Percentiles rank a stretch among this genome's conserved stretches.
These are phyloP conservation scores for Sporobolomyces pararoseus DNA, from an alignment of 768 basidiomycete species.

Conservation along the genomic window DNA sequence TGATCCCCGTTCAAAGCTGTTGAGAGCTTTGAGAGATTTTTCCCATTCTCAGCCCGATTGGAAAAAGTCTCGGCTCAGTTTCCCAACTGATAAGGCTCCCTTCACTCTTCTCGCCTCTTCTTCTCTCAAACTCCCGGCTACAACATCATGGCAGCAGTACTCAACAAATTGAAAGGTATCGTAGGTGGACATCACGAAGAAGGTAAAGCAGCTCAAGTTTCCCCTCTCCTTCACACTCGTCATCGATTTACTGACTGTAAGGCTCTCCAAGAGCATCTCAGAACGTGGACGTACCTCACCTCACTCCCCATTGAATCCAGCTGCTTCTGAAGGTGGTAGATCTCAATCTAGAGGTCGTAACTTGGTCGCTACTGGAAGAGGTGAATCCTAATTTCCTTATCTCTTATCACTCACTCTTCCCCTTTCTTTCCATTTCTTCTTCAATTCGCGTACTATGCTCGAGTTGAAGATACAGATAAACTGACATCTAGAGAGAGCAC, in stretches of 20 bases:
- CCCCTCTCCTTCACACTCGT: not conserved
- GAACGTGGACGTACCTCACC: constrained; percentile 20
- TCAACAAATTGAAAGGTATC: constrained; percentile 25
- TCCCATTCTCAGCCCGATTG: too few relatives aligned
- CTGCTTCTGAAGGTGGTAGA: not conserved
- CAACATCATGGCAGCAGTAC: constrained; percentile 4
- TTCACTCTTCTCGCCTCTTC: not conserved
- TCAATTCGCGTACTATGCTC: too few relatives aligned
- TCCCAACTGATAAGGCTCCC: not conserved
- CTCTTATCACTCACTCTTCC: not conserved
- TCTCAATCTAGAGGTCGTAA: constrained; percentile 19
- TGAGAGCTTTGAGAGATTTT: too few relatives aligned
- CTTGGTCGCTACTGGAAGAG: constrained; percentile 28
- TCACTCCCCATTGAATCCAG: constrained; percentile 36
- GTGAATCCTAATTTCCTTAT: constrained; percentile 3
- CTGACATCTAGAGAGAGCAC: not conserved
- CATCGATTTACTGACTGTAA: too few relatives aligned
- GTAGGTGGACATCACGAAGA: constrained; percentile 1
- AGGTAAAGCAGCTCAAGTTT: not conserved
- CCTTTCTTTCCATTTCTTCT: not conserved
- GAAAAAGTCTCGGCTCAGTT: too few relatives aligned
- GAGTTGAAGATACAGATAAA: not conserved
- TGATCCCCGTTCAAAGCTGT: too few relatives aligned
- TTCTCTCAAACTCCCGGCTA: not conserved
- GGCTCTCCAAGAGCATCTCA: not conserved